phyloP scores from a whole-genome alignment of 331 rosid species.

The Saraca asoca region DNA sequence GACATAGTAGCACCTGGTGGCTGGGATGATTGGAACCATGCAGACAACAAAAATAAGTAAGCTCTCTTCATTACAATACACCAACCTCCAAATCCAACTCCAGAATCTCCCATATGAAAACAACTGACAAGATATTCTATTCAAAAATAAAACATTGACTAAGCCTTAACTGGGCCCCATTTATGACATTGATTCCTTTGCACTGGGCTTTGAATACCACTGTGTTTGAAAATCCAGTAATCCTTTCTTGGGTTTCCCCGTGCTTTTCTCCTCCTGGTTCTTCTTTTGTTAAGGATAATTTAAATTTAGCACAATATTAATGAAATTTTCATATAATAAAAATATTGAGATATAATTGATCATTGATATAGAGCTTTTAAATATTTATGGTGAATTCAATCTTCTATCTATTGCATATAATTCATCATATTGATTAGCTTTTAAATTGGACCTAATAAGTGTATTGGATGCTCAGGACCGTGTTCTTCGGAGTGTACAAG shows the following conservation, averaged over 20 bases:
- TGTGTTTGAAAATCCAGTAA: not conserved
- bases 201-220: not conserved
- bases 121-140: not conserved
- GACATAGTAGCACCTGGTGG: constrained; percentile 70
- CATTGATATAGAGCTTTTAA: too few relatives aligned
- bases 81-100: not conserved
- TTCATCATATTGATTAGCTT: too few relatives aligned
- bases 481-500: constrained; percentile 73
- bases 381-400: too few relatives aligned
- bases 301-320: too few relatives aligned
- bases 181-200: not conserved
- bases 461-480: constrained; percentile 49
- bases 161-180: not conserved
- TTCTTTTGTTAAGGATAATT: too few relatives aligned
- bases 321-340: too few relatives aligned
- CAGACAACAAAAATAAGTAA: constrained; percentile 57
- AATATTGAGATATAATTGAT: too few relatives aligned
- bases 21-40: constrained; percentile 83
- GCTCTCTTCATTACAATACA: not conserved
- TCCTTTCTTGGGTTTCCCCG: not conserved
- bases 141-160: too few relatives aligned
- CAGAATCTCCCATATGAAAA: too few relatives aligned
- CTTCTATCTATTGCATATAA: too few relatives aligned
- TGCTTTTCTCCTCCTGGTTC: too few relatives aligned
- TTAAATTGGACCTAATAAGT: too few relatives aligned